Evolutionary conservation across 371 early-diverging fungal species (phyloP).

Genomic region (Mucor plumbeus): DNA sequence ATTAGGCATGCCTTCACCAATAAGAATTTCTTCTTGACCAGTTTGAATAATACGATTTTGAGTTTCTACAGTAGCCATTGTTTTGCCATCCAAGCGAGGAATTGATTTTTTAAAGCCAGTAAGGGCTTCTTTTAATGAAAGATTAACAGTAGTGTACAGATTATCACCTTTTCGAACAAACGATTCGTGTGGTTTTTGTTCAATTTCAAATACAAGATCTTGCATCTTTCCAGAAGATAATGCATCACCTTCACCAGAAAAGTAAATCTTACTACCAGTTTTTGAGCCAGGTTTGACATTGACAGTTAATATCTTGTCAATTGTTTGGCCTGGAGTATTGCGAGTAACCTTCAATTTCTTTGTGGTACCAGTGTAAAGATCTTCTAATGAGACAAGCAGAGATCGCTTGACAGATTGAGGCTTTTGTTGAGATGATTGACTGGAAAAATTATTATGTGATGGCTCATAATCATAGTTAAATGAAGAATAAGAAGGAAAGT

Average conservation of each 20-base stretch:
- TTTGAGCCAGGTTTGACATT: constrained; percentile 96
- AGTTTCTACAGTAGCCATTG: constrained; percentile 33
- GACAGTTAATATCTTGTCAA: constrained; percentile 74
- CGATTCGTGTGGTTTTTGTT: constrained; percentile 90
- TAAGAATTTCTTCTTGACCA: constrained; percentile 72
- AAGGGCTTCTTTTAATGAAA: constrained; percentile 83
- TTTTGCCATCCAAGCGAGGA: constrained; percentile 79
- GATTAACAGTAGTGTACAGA: constrained; percentile 64
- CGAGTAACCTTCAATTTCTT: constrained; percentile 95
- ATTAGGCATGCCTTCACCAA: constrained; percentile 94
- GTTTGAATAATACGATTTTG: constrained; percentile 56
- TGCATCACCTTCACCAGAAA: constrained; percentile 91
- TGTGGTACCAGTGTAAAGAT: constrained; percentile 88
- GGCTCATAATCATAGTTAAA: no score
- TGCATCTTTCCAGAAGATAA: constrained; percentile 74
- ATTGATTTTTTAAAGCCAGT: constrained; percentile 71
- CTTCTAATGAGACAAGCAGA: constrained; percentile 86
- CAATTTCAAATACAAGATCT: constrained; percentile 91
- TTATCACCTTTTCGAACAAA: constrained; percentile 91
- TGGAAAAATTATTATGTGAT: neutral
- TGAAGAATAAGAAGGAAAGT: neutral
- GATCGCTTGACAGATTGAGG: constrained; percentile 66
- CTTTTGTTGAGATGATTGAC: constrained; percentile 31
- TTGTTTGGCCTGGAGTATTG: constrained; percentile 48
- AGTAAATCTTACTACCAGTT: constrained; percentile 94